Conservation (phyloP, 2,329 filamentous ascomycete species). For the Ophiostoma sp. region DNA sequence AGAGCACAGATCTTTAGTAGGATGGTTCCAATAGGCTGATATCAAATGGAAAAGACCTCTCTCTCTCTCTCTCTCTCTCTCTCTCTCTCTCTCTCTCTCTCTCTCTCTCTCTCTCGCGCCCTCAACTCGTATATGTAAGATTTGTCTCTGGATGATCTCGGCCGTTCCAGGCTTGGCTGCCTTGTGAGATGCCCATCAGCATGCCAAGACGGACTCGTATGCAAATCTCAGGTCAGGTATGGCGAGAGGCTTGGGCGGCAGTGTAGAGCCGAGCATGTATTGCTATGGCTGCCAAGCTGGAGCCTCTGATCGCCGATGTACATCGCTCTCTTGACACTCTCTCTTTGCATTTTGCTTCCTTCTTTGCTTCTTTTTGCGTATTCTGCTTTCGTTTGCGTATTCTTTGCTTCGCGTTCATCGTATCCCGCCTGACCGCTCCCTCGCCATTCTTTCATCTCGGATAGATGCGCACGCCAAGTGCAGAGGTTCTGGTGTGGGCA, state of each 20-base stretch:
- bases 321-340: not conserved
- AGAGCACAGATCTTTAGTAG: not conserved
- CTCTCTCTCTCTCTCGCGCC: not conserved
- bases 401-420: too few relatives aligned
- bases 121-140: not conserved
- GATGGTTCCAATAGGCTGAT: too few relatives aligned
- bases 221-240: not conserved
- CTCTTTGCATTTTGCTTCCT: not conserved
- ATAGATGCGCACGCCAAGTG: not conserved
- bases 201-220: constrained; percentile 1
- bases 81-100: not conserved
- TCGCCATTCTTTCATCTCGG: not conserved
- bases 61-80: not conserved
- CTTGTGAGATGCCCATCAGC: constrained; percentile 6
- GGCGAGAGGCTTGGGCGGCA: too few relatives aligned
- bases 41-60: too few relatives aligned
- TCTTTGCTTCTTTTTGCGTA: too few relatives aligned
- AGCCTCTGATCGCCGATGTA: not conserved
- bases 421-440: not conserved
- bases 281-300: not conserved
- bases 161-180: constrained; percentile 6
- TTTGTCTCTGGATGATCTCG: not conserved
- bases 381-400: too few relatives aligned
- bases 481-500: constrained; percentile 3
- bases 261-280: not conserved